Conservation (phyloP, 805 yeast species). For the Schwanniomyces sp. region DNA sequence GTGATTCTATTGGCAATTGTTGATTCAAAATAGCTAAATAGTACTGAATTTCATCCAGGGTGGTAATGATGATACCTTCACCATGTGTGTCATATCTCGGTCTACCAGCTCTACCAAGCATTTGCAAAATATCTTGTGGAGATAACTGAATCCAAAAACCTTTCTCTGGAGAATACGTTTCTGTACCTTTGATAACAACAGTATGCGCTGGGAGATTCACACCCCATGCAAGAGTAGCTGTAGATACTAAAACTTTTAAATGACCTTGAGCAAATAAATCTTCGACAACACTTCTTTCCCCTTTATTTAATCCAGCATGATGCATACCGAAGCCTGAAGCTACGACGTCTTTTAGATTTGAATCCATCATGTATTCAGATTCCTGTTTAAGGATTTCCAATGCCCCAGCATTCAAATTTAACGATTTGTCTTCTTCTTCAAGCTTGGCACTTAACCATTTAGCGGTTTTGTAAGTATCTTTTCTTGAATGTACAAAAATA, state of each 20-base stretch:
- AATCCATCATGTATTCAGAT: conserved; percentile 53
- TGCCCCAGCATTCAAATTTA: conserved; percentile 55
- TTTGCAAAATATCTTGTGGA: conserved; percentile 92
- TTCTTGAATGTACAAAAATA: conserved; percentile 91
- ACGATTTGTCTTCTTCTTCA: conserved; percentile 51
- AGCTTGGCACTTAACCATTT: conserved; percentile 65
- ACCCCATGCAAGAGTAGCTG: conserved; percentile 97
- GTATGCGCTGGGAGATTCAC: conserved; percentile 95
- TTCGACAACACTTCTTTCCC: conserved; percentile 76
- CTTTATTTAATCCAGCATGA: conserved; percentile 82
- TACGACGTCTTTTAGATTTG: conserved; percentile 56
- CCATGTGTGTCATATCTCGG: conserved; percentile 92
- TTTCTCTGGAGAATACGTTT: conserved; percentile 85
- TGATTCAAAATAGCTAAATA: conserved; percentile 89
- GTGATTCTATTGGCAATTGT: conserved; percentile 91
- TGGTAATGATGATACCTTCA: conserved; percentile 89
- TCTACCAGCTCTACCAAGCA: conserved; percentile 98
- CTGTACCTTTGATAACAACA: conserved; percentile 90
- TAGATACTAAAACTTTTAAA: conserved; percentile 78
- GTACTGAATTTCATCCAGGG: conserved; percentile 82
- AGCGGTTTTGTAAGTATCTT: conserved; percentile 87
- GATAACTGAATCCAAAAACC: conserved; percentile 91
- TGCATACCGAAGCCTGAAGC: conserved; percentile 83
- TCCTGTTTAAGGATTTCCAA: conserved; percentile 65
- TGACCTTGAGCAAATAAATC: conserved; percentile 88